A percentile compares a stretch with the other conserved stretches of the same genome.
Evolutionary conservation across 2,329 filamentous ascomycete species (phyloP).

Genomic region (Cercospora brassicicola): DNA sequence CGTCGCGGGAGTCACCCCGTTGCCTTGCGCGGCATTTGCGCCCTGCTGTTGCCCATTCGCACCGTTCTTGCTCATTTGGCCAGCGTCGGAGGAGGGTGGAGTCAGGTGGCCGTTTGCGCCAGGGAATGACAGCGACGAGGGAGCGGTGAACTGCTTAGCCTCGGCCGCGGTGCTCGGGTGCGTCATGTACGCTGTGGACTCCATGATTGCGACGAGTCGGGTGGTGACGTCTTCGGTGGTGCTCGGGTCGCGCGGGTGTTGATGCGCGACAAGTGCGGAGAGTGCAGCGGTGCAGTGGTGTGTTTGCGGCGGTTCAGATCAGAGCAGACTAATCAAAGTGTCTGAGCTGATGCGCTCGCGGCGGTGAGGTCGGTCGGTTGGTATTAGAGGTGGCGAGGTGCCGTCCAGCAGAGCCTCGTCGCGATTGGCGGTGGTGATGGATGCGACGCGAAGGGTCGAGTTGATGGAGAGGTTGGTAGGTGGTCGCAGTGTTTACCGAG

Average conservation of each 20-base stretch:
- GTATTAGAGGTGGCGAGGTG: slow-evolving; percentile 12
- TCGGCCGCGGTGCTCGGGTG: slow-evolving; percentile 89
- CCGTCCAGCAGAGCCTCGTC: slow-evolving; percentile 23
- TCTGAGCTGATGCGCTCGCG: slow-evolving; percentile 23
- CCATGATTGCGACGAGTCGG: slow-evolving; percentile 60
- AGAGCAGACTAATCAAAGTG: slow-evolving; percentile 26
- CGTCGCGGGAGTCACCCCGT: slow-evolving; percentile 83
- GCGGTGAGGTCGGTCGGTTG: slow-evolving; percentile 1
- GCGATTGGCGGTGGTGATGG: slow-evolving; percentile 12
- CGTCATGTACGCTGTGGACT: slow-evolving; percentile 69
- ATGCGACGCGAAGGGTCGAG: not conserved
- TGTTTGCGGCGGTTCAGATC: slow-evolving; percentile 20
- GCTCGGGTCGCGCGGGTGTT: not conserved
- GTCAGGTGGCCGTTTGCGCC: slow-evolving; percentile 74
- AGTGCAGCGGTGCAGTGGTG: not conserved
- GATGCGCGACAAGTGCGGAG: not conserved
- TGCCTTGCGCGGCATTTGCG: slow-evolving; percentile 41
- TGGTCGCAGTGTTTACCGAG: slow-evolving; percentile 4
- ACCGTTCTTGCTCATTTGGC: slow-evolving; percentile 55
- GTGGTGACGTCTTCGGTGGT: slow-evolving; percentile 8
- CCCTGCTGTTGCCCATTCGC: slow-evolving; percentile 53
- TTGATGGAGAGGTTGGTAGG: not conserved
- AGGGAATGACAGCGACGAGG: slow-evolving; percentile 88
- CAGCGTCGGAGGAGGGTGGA: slow-evolving; percentile 72
- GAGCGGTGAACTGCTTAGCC: slow-evolving; percentile 92